Evolutionary conservation across 2,329 filamentous ascomycete species (phyloP).

Genomic region (Aspergillus melleus): DNA sequence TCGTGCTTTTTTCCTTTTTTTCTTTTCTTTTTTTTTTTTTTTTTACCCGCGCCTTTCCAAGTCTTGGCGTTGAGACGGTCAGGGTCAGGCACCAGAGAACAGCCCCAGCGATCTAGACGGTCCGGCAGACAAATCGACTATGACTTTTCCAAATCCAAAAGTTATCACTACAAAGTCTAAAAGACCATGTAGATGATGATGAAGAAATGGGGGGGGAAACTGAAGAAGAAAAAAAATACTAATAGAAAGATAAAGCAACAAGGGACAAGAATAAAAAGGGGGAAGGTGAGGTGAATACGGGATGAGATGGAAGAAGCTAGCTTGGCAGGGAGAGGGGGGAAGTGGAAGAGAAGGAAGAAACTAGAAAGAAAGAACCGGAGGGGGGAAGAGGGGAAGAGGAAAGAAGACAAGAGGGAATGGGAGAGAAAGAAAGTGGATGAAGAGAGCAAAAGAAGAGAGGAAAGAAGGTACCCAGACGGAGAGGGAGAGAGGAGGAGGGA

Average conservation of each 20-base stretch:
- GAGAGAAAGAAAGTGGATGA: conserved; percentile 18
- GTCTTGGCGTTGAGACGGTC: conserved; percentile 5
- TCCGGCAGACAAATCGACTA: conserved; percentile 4
- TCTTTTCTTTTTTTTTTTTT: conserved; percentile 1
- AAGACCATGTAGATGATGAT: conserved; percentile 14
- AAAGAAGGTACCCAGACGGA: conserved; percentile 13
- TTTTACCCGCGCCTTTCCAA: conserved; percentile 13
- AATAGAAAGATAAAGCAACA: not conserved
- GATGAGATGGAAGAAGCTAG: conserved; percentile 10
- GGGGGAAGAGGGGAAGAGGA: conserved; percentile 9
- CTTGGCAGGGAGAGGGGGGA: conserved; percentile 2
- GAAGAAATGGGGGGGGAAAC: conserved; percentile 10
- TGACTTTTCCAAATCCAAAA: conserved; percentile 3
- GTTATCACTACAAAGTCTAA: conserved; percentile 7
- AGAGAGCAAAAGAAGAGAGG: conserved; percentile 17
- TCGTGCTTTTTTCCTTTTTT: conserved; percentile 13
- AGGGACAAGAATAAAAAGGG: conserved; percentile 3
- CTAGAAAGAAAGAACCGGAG: conserved; percentile 3
- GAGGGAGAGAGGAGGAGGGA: conserved; percentile 1
- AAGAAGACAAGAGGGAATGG: conserved; percentile 22
- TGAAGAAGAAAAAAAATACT: conserved; percentile 8
- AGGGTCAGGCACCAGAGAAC: conserved; percentile 5
- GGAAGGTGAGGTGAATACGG: conserved; percentile 9
- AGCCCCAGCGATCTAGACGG: conserved; percentile 2
- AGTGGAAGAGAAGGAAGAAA: conserved; percentile 10